Evolutionary conservation across 352 stramenopile genomes (phyloP).

Genomic region (Globisporangium yorkense): DNA sequence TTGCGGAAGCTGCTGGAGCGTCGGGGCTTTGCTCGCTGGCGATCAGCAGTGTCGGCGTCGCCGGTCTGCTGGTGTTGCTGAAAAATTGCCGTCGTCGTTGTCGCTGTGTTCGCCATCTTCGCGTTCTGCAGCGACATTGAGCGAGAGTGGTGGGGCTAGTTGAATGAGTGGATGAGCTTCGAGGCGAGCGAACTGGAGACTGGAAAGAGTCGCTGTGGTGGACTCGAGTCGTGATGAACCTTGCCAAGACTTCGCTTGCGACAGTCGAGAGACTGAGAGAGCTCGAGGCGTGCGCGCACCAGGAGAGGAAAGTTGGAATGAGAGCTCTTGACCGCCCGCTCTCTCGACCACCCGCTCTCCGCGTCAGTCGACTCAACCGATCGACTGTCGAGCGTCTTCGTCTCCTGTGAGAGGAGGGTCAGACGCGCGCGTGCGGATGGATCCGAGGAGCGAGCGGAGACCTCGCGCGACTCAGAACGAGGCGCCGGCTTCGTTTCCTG

Average conservation of each 20-base stretch:
- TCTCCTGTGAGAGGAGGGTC: too few relatives aligned
- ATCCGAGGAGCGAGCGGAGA: too few relatives aligned
- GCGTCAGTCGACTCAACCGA: too few relatives aligned
- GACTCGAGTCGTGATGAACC: too few relatives aligned
- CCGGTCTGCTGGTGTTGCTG: not conserved
- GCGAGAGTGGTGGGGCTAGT: not conserved
- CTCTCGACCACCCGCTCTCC: not conserved
- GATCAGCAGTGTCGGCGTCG: not conserved
- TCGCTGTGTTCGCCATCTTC: not conserved
- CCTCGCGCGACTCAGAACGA: too few relatives aligned
- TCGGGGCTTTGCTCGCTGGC: not conserved
- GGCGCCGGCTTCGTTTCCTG: too few relatives aligned
- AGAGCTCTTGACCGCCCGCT: not conserved
- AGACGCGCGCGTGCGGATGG: too few relatives aligned
- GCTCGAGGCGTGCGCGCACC: too few relatives aligned
- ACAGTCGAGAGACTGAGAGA: not conserved
- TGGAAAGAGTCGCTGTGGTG: not conserved
- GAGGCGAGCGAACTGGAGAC: not conserved
- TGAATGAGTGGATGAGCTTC: not conserved
- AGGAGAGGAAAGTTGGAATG: not conserved
- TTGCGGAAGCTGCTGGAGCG: slow-evolving; percentile 8
- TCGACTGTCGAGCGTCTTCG: too few relatives aligned
- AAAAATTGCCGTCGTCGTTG: not conserved
- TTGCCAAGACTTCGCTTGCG: not conserved
- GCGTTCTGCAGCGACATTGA: not conserved